Evolutionary conservation across 1,139 yeast genomes (phyloP).

Genomic region (Blastobotrys ciferrii): DNA sequence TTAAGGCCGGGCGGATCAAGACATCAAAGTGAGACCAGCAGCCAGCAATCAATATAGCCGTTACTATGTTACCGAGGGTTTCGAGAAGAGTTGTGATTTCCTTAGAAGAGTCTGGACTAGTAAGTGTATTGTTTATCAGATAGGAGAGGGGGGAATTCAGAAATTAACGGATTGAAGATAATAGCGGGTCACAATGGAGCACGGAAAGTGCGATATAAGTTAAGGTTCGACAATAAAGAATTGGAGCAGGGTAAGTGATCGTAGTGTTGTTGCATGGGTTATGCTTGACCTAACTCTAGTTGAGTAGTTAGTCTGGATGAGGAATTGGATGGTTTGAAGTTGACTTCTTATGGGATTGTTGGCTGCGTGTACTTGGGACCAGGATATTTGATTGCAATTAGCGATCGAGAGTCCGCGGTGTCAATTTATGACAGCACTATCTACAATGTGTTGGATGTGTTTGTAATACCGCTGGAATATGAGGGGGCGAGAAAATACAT

Average conservation of each 20-base stretch:
- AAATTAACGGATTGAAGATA: neutral
- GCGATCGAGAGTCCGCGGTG: conserved; percentile 20
- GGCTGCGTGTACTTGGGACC: conserved; percentile 25
- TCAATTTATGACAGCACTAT: conserved; percentile 18
- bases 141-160: too few relatives aligned
- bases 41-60: neutral
- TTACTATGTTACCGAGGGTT: neutral
- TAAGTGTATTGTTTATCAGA: neutral
- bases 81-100: neutral
- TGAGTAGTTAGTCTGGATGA: neutral
- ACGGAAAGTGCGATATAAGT: neutral
- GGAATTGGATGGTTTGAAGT: neutral
- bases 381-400: conserved; percentile 25
- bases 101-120: neutral
- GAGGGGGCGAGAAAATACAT: conserved; percentile 7
- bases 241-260: neutral
- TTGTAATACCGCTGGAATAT: conserved; percentile 22
- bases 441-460: conserved; percentile 20
- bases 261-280: neutral
- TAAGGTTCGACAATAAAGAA: conserved; percentile 7
- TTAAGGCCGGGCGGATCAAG: too few relatives aligned
- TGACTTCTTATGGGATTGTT: conserved; percentile 20
- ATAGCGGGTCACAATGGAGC: neutral
- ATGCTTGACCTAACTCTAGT: neutral
- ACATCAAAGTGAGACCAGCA: neutral